Conservation (phyloP, 495 filamentous ascomycete species). For the Hyaloscypha bicolor region DNA sequence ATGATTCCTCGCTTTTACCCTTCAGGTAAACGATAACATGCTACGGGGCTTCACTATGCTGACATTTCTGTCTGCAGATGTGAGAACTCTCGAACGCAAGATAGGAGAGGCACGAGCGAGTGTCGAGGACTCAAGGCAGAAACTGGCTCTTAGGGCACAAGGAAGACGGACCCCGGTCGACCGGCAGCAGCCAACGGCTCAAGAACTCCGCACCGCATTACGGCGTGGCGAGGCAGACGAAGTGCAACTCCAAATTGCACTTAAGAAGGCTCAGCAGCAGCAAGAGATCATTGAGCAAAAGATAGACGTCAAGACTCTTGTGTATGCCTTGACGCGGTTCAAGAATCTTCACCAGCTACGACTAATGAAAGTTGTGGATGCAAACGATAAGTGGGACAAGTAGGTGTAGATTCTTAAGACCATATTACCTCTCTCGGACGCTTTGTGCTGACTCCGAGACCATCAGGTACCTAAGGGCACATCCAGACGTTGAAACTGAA, state of each 20-base stretch:
- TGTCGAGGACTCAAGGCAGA: not conserved
- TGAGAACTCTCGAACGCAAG: conserved; percentile 3
- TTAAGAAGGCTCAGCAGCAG: conserved; percentile 21
- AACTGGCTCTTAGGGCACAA: not conserved
- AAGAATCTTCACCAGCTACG: conserved; percentile 58
- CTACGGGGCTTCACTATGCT: not conserved
- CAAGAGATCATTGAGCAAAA: conserved; percentile 10
- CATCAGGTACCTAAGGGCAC: not conserved
- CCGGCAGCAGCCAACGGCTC: conserved; percentile 7
- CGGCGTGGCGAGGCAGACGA: conserved; percentile 30
- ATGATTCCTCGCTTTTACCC: conserved; percentile 70
- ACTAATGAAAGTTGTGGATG: conserved; percentile 64
- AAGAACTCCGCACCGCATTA: conserved; percentile 10
- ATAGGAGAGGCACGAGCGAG: conserved; percentile 8
- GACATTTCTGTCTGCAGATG: conserved; percentile 5
- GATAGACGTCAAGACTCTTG: conserved; percentile 4
- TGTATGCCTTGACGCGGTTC: conserved; percentile 53
- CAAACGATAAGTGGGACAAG: conserved; percentile 18
- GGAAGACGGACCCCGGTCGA: not conserved
- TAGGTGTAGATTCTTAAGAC: not conserved
- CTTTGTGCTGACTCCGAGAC: not conserved
- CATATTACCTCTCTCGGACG: too few relatives aligned
- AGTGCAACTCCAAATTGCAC: conserved; percentile 36
- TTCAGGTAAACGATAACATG: conserved; percentile 38
- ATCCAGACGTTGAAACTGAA: conserved; percentile 13